Evolutionary conservation across 495 filamentous ascomycete genomes (phyloP).

Genomic region (Hypomontagnella submonticulosa): DNA sequence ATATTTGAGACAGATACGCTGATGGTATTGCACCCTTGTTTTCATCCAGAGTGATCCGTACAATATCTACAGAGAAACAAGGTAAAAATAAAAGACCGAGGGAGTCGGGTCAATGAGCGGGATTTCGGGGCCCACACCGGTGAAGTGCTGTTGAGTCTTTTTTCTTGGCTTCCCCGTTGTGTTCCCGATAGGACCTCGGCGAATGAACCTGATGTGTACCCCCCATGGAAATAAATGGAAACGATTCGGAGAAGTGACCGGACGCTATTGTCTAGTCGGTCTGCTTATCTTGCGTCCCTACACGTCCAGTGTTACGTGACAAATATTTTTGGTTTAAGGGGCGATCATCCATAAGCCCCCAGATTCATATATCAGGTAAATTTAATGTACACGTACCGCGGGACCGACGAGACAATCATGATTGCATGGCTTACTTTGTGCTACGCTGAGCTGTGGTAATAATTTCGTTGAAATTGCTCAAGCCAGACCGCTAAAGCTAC

Average conservation of each 20-base stretch:
- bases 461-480: not conserved
- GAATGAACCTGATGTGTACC: slow-evolving; percentile 31
- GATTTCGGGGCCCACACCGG: slow-evolving; percentile 41
- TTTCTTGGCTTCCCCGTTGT: slow-evolving; percentile 42
- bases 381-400: slow-evolving; percentile 4
- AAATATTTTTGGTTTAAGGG: slow-evolving; percentile 6
- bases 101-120: slow-evolving; percentile 23
- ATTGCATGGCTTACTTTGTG: slow-evolving; percentile 1
- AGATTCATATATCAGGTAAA: not conserved
- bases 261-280: not conserved
- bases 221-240: slow-evolving; percentile 33
- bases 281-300: slow-evolving; percentile 19
- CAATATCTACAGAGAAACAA: not conserved
- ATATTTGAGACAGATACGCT: too few species aligned
- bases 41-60: too few species aligned
- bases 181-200: slow-evolving; percentile 30
- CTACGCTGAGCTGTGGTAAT: not conserved
- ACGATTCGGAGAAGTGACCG: slow-evolving; percentile 26
- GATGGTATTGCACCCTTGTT: too few species aligned
- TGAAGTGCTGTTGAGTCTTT: slow-evolving; percentile 28
- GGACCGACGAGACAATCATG: not conserved
- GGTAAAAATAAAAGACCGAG: slow-evolving; percentile 13
- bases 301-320: slow-evolving; percentile 26
- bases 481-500: not conserved
- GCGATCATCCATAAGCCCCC: slow-evolving; percentile 1